phyloP scores from a whole-genome alignment of 768 basidiomycete species.

The Termitomyces heimii region DNA sequence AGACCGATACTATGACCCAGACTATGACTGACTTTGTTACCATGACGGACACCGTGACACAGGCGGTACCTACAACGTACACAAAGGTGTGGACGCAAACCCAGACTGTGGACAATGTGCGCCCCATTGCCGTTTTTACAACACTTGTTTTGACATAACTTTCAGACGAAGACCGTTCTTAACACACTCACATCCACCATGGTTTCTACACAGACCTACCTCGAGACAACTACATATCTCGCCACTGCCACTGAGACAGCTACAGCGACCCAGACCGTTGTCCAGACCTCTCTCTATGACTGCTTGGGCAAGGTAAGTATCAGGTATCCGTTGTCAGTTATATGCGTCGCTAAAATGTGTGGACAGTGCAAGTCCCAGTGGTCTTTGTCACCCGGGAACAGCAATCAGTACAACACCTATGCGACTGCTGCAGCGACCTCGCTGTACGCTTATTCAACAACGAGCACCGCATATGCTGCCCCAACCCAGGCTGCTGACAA shows the following conservation, averaged over 20 bases:
- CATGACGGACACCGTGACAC: slow-evolving; percentile 45
- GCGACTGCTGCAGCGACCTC: slow-evolving; percentile 11
- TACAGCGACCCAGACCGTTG: slow-evolving; percentile 39
- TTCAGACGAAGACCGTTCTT: slow-evolving; percentile 52
- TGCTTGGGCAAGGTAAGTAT: slow-evolving; percentile 43
- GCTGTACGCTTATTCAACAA: background rate
- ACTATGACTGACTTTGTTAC: slow-evolving; percentile 49
- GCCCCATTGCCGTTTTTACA: background rate
- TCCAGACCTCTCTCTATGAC: slow-evolving; percentile 44
- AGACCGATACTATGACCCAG: slow-evolving; percentile 52
- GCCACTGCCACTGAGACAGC: slow-evolving; percentile 40
- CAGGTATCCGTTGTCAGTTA: background rate
- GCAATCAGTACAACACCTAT: slow-evolving; percentile 43
- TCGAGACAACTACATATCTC: slow-evolving; percentile 46
- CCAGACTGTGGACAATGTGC: slow-evolving; percentile 48
- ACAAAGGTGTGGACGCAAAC: slow-evolving; percentile 51
- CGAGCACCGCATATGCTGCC: slow-evolving; percentile 11
- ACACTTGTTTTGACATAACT: background rate
- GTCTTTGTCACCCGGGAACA: slow-evolving; percentile 46
- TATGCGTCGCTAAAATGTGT: slow-evolving; percentile 9
- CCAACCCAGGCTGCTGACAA: slow-evolving; percentile 15
- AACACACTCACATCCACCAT: slow-evolving; percentile 51
- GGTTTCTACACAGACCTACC: slow-evolving; percentile 39
- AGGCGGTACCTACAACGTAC: slow-evolving; percentile 54
- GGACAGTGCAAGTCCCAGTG: slow-evolving; percentile 54